Base-by-base conservation (phyloP, 2,329 filamentous ascomycete genomes). In the Penicillium sp. region DNA sequence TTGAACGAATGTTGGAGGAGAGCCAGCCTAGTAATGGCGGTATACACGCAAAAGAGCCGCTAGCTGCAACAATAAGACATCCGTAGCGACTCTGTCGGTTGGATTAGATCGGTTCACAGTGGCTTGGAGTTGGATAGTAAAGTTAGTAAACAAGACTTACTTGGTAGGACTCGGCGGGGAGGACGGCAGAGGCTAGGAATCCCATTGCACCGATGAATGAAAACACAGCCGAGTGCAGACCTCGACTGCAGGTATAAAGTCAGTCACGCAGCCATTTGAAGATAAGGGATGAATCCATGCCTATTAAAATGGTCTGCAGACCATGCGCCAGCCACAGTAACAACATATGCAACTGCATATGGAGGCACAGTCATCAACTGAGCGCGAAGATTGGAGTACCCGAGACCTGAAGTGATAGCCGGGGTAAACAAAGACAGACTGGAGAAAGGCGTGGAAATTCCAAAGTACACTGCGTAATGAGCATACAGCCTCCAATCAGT, bases 11-110 rank as follows among this genome's bases (percentile, higher is more conserved):
- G 65, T 91, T 91, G 39, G 83, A 85, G 8, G 84, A 85, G 6
- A 90, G 75, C 87, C 86, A 89, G n/a, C 86, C 86, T 1, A 89
- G 77, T 56, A 91, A 78, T 0, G 87, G 86, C 0, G 88, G 87
- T 43, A 90, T 87, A 60, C 84, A 87, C 1, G 85, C 81, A 57
- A 91, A 91, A 0, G 86, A 79, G 1, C 88, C 87, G 2, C 83
- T 81, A 1, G 85, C 79, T 0, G 86, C 87, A 38, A 91, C 76
- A 31, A 90, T 87, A 9, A 91, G 79, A 57, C 86, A 88, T 34
- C 84, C 87, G 66, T 90, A 90, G n/a, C 88, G 83, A 14, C 76
- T 68, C 65, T 77, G 50, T 29, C 2, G 46, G 8, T 38, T 34
- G 5, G 1, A 22, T 57, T 47, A 43, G 51, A 31, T 9, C 1